Evolutionary conservation across 2,329 filamentous ascomycete genomes (phyloP).

Genomic region (Fusarium pininemorale): DNA sequence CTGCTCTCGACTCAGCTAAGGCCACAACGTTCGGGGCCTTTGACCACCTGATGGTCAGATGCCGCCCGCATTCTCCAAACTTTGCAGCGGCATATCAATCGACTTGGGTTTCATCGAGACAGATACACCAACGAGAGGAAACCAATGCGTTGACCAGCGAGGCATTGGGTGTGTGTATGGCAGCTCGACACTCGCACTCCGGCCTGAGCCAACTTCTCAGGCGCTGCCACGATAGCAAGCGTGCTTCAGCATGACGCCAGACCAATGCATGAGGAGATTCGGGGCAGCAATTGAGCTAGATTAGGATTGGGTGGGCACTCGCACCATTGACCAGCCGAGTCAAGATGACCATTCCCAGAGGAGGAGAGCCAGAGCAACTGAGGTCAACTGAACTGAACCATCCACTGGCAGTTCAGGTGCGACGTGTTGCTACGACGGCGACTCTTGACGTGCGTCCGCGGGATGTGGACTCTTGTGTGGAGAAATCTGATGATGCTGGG

Average conservation of each 20-base stretch:
- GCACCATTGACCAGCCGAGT: slow-evolving; percentile 35
- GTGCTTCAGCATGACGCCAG: slow-evolving; percentile 43
- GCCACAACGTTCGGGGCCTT: slow-evolving; percentile 34
- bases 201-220: slow-evolving; percentile 43
- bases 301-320: slow-evolving; percentile 43
- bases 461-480: slow-evolving; percentile 37
- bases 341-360: slow-evolving; percentile 22
- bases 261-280: slow-evolving; percentile 36
- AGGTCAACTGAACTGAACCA: slow-evolving; percentile 8
- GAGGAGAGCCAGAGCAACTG: not conserved
- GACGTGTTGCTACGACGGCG: slow-evolving; percentile 41
- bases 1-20: slow-evolving; percentile 34
- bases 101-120: slow-evolving; percentile 28
- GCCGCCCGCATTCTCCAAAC: slow-evolving; percentile 31
- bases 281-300: slow-evolving; percentile 39
- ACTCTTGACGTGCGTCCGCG: slow-evolving; percentile 37
- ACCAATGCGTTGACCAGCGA: slow-evolving; percentile 12
- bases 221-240: slow-evolving; percentile 52
- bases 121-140: slow-evolving; percentile 25
- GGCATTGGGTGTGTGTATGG: slow-evolving; percentile 35
- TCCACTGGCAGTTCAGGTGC: slow-evolving; percentile 37
- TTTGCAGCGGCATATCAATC: slow-evolving; percentile 19
- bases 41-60: slow-evolving; percentile 41
- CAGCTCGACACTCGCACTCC: slow-evolving; percentile 21
- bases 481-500: slow-evolving; percentile 36